Evolutionary conservation across 768 basidiomycete species (phyloP).

Genomic region (Psilocybe cyanescens): DNA sequence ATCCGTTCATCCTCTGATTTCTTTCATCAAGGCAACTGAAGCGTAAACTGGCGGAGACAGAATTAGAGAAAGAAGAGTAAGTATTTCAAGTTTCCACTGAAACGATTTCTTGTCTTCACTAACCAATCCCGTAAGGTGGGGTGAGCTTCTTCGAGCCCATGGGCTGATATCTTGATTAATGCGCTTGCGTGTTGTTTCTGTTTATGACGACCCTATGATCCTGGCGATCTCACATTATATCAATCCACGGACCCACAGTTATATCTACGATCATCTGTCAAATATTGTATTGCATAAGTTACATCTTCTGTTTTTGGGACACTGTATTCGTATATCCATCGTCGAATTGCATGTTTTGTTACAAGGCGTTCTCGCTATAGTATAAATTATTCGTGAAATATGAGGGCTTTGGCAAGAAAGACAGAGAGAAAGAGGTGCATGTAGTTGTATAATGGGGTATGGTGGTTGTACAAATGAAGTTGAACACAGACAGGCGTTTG

Average conservation of each 20-base stretch:
- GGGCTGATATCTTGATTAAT: conserved; percentile 38
- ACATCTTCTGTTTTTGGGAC: conserved; percentile 18
- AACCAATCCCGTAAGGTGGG: conserved; percentile 56
- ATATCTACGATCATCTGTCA: conserved; percentile 21
- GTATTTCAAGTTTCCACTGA: conserved; percentile 23
- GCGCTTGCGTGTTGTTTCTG: conserved; percentile 7
- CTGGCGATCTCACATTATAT: conserved; percentile 18
- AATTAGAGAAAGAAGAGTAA: conserved; percentile 82
- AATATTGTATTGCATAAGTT: conserved; percentile 20
- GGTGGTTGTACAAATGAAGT: conserved; percentile 20
- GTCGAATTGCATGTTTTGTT: conserved; percentile 15
- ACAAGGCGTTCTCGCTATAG: conserved; percentile 1
- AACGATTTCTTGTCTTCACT: conserved; percentile 6
- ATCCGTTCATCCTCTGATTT: conserved; percentile 6
- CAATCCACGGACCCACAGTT: conserved; percentile 9
- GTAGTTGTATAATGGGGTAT: conserved; percentile 18
- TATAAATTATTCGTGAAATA: conserved; percentile 8
- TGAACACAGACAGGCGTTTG: not conserved
- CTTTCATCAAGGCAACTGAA: conserved; percentile 59
- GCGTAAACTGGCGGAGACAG: conserved; percentile 67
- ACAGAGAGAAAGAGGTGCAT: conserved; percentile 4
- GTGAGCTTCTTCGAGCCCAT: conserved; percentile 56
- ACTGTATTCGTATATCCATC: conserved; percentile 21
- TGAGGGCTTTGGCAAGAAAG: not conserved
- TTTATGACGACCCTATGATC: conserved; percentile 11